Percentiles rank a stretch among this genome's conserved stretches.
phyloP scores from a whole-genome alignment of 176 grass and related monocot species.

The Zizania latifolia region DNA sequence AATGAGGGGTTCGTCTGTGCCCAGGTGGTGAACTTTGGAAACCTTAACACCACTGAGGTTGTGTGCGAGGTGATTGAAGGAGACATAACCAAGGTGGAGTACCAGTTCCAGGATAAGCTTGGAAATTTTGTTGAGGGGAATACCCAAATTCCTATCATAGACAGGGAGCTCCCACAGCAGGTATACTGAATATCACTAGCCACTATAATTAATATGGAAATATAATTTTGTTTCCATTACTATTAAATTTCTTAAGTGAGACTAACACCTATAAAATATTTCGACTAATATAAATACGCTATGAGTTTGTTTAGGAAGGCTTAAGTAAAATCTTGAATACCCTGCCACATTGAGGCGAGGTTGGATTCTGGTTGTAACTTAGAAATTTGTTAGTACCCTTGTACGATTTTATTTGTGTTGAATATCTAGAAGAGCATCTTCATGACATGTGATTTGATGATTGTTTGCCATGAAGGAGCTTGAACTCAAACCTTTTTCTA shows the following conservation, averaged over 20 bases:
- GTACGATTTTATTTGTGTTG: not conserved
- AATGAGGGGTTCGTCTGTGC: slow-evolving; percentile 90
- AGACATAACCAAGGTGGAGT: slow-evolving; percentile 74
- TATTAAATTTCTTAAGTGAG: not conserved
- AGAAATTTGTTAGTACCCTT: not conserved
- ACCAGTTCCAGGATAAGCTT: slow-evolving; percentile 94
- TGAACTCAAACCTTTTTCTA: not conserved
- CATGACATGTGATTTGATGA: not conserved
- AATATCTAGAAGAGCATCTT: slow-evolving; percentile 9
- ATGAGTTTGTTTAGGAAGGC: not conserved
- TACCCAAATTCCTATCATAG: slow-evolving; percentile 66
- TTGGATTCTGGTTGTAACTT: not conserved
- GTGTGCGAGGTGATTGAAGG: slow-evolving; percentile 91
- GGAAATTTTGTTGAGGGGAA: slow-evolving; percentile 87
- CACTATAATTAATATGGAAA: not conserved
- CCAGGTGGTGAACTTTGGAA: slow-evolving; percentile 89
- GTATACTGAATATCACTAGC: slow-evolving; percentile 21
- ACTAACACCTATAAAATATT: not conserved
- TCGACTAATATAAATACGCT: not conserved
- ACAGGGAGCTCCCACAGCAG: slow-evolving; percentile 70
- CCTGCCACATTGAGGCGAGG: not conserved
- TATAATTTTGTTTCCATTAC: not conserved
- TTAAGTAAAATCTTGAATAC: slow-evolving; percentile 6
- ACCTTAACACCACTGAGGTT: slow-evolving; percentile 88
- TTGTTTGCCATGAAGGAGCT: not conserved